Evolutionary conservation across 2,329 filamentous ascomycete genomes (phyloP), one percentile per base, ranked within the genome.

Genomic region (Tolypocladium amazonense): DNA sequence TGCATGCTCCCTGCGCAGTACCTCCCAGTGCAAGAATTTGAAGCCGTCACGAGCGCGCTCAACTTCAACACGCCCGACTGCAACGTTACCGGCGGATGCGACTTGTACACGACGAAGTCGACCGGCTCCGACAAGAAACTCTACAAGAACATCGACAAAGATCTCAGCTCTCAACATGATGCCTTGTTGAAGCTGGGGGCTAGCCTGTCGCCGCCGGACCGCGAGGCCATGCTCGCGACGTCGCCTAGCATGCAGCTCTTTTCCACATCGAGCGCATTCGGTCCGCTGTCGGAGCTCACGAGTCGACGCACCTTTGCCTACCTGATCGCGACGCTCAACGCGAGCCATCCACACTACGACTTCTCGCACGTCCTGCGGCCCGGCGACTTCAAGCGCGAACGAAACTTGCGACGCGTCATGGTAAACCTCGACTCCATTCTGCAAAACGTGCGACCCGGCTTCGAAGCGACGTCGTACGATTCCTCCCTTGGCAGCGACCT

Each of bases 81-180:
- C 71, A 90, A 93, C 66, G 89, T 99, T 62, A 88, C 92, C 35
- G 94, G 94, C 67, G 90, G 90, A 65, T 97, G 93, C 80, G 94
- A 99, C 74, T 82, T 97, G 23, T 99, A 97, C 79, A 97, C 93
- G 12, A 97, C 92, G 33, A 99, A 99, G 76, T 92, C 94, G 37
- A 92, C 93, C 59, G 92, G 92, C 54, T 88, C 88, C 64, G 94
- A 99, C 73, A 97, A 97, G 83, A 97, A 97, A 72, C 81, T 99
- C 11, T 97, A 97, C 80, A 95, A 92, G 76, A 90, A 88, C 71
- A 97, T 99, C 70, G 92, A 97, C 72, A 86, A 89, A 70, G 92
- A 90, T 37, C 84, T 99, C 61, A 92, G 95, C 73, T 89, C 89
- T 43, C 91, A 96, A 73, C 92, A 97, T 80, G 89, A 92, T 66